Conservation (phyloP, 805 yeast species). For the Pichia thaimueangensis region DNA sequence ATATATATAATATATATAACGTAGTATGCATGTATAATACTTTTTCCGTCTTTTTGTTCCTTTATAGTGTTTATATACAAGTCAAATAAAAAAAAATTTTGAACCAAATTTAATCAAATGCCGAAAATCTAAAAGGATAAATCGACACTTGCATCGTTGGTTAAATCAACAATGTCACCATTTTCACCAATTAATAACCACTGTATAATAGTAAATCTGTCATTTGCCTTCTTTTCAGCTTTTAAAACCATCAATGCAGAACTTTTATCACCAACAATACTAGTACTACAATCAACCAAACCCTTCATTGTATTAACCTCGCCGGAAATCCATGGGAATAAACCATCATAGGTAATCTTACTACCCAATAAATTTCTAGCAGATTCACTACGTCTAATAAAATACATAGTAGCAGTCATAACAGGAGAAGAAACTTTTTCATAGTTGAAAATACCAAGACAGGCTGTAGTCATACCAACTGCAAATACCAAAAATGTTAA, state of each 20-base stretch:
- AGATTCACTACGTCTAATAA: conserved; percentile 65
- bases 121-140: conserved; percentile 10
- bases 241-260: conserved; percentile 52
- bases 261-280: conserved; percentile 60
- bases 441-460: conserved; percentile 77
- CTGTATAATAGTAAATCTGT: conserved; percentile 51
- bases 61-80: too few relatives aligned
- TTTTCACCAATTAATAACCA: conserved; percentile 56
- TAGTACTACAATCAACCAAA: conserved; percentile 63
- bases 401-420: conserved; percentile 78
- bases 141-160: conserved; percentile 39
- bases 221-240: conserved; percentile 54
- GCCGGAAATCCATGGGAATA: conserved; percentile 89
- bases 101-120: neutral
- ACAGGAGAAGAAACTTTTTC: conserved; percentile 89
- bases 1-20: too few relatives aligned
- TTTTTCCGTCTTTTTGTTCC: too few relatives aligned
- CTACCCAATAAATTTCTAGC: conserved; percentile 65
- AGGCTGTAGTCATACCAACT: conserved; percentile 45
- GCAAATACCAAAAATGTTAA: conserved; percentile 49
- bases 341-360: conserved; percentile 63
- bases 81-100: too few relatives aligned
- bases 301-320: conserved; percentile 79
- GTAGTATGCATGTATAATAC: too few relatives aligned
- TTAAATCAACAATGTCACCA: conserved; percentile 35